Evolutionary conservation across 176 grass and related monocot genomes (phyloP).

Genomic region (Zoysia pacifica): DNA sequence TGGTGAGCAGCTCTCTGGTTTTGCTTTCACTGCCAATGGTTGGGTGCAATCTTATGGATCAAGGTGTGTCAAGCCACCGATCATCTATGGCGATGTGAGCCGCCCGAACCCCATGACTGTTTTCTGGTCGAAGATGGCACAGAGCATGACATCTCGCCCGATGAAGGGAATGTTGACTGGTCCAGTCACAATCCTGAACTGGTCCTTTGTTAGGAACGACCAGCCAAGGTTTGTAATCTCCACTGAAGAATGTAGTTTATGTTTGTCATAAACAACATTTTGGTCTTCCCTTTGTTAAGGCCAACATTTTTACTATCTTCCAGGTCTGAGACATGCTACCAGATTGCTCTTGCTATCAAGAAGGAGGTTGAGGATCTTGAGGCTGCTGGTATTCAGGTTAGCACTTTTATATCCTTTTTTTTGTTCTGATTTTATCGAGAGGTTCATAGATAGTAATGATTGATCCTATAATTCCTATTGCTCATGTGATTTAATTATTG

Average conservation of each 20-base stretch:
- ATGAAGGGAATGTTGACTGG: conserved; percentile 99
- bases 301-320: too few species aligned
- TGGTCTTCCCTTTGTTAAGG: too few species aligned
- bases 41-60: conserved; percentile 98
- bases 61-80: conserved; percentile 90
- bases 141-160: conserved; percentile 87
- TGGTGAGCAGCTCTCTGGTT: conserved; percentile 89
- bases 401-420: not conserved
- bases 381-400: conserved; percentile 85
- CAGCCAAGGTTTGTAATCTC: conserved; percentile 47
- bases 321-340: conserved; percentile 88
- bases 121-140: conserved; percentile 82
- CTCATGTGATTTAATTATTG: not conserved
- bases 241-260: too few species aligned
- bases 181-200: conserved; percentile 97
- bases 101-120: conserved; percentile 92
- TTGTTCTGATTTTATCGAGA: not conserved
- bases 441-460: not conserved
- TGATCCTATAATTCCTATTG: not conserved
- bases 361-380: conserved; percentile 96
- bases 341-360: conserved; percentile 96
- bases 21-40: conserved; percentile 90
- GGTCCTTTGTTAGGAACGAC: conserved; percentile 96
- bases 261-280: too few species aligned
- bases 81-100: conserved; percentile 94